Evolutionary conservation across 2,329 filamentous ascomycete species (phyloP).

Genomic region (Aurifilum marmelostoma): DNA sequence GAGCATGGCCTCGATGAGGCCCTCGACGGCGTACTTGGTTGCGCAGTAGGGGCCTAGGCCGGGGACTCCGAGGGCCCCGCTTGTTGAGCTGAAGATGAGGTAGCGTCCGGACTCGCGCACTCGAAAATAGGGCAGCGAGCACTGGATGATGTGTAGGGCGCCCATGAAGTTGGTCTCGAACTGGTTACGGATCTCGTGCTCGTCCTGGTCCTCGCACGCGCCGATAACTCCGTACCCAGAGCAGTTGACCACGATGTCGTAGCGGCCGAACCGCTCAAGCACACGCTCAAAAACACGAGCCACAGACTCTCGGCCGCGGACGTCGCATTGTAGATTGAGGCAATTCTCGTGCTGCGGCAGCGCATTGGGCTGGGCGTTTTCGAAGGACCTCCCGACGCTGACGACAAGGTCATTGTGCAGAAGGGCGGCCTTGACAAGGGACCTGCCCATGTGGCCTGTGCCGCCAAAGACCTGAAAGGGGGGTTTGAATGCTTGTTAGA

Average conservation of each 20-base stretch:
- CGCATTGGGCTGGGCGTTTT: constrained; percentile 76
- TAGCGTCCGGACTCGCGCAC: constrained; percentile 77
- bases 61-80: constrained; percentile 89
- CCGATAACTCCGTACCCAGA: constrained; percentile 95
- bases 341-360: constrained; percentile 72
- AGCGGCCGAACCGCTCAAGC: constrained; percentile 73
- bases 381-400: constrained; percentile 81
- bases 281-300: constrained; percentile 69
- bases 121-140: constrained; percentile 85
- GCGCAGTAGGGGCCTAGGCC: constrained; percentile 94
- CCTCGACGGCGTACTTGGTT: constrained; percentile 96
- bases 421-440: constrained; percentile 81
- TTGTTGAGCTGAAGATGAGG: constrained; percentile 91
- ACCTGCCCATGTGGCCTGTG: constrained; percentile 95
- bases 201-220: constrained; percentile 94
- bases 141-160: constrained; percentile 88
- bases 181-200: constrained; percentile 91
- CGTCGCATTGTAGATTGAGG: constrained; percentile 84
- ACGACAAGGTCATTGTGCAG: constrained; percentile 81
- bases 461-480: constrained; percentile 80
- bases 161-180: constrained; percentile 99
- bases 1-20: constrained; percentile 92
- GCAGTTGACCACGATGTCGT: constrained; percentile 92
- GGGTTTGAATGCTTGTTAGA: constrained; percentile 20
- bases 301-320: constrained; percentile 80